Evolutionary conservation across 2,329 filamentous ascomycete species (phyloP).

Genomic region (Pseudocercospora musae): DNA sequence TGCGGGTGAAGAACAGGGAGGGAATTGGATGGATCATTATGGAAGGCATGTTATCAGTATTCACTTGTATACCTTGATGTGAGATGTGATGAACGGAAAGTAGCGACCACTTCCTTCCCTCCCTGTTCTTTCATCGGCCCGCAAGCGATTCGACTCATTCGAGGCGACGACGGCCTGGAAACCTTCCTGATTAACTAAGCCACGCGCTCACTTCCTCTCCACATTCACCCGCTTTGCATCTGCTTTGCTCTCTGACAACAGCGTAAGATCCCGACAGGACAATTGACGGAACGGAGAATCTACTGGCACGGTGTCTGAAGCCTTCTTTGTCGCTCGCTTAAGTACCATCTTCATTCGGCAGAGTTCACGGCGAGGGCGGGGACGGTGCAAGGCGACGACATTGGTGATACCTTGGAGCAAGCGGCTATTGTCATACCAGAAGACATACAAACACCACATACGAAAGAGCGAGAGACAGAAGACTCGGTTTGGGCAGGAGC

Average conservation of each 20-base stretch:
- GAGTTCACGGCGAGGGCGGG: background rate
- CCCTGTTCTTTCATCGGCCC: background rate
- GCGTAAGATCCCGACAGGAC: background rate
- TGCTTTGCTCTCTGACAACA: background rate
- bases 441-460: background rate
- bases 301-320: background rate
- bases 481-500: background rate
- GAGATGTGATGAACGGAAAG: background rate
- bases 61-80: background rate
- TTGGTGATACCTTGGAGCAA: background rate
- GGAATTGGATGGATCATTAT: too few species aligned
- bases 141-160: background rate
- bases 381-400: background rate
- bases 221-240: background rate
- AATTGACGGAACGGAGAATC: background rate
- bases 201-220: conserved; percentile 3
- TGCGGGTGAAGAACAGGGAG: background rate
- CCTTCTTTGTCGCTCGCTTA: background rate
- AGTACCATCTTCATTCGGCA: background rate
- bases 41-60: too few species aligned
- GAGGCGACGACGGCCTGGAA: conserved; percentile 2
- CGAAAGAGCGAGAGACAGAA: background rate
- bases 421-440: background rate
- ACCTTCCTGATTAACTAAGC: conserved; percentile 3
- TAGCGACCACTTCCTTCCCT: background rate